Base-by-base conservation (phyloP, 2,329 filamentous ascomycete species). In the Kalaharituber pfeilii region DNA sequence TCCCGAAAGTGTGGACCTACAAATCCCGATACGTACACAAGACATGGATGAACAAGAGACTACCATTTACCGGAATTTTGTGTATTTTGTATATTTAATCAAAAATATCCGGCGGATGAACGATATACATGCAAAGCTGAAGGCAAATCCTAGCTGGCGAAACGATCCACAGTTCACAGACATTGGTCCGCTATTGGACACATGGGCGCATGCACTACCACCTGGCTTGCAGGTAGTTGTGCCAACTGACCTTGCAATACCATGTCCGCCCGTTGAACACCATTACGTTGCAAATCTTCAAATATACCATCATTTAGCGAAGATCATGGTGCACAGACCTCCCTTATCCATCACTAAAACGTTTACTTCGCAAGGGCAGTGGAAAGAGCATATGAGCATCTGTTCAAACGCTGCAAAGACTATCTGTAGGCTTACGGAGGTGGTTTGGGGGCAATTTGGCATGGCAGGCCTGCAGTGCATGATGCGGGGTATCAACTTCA, bases 401-500 rank as follows among this genome's bases (percentile, higher is more conserved):
- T 94, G 86, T 65, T 89, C 93, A 66, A 78, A 79, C 39, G 82
- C 88, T 1, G 87, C 89, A 36, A 93, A 91, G 68, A 78, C 77
- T 39, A 75, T 96, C 51, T 95, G 88, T 68, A 80, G 84, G 56
- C 69, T 95, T 5, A 87, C 95, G 65, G 89, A 96, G 69, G 82
- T 82, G 1, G 79, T 94, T 30, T 65, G 94, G 56, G 76, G 82
- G 53, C 76, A 78, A 0, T 94, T 81, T 67, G 86, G 87, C 2
- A 71, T 94, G 57, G 77, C 77, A 15, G 89, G 88, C 0, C 73
- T 96, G 15, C 75, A 91, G 62, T 93, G 82, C 69, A 95, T 95
- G 89, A 82, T 89, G 64, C 78, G 89, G 61, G 89, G 89, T 36
- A 87, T 94, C 66, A 94, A 88, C 68, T 96, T 94, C 65, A 86